phyloP scores from a whole-genome alignment of 2,329 filamentous ascomycete species.

The Pseudopithomyces maydicus region DNA sequence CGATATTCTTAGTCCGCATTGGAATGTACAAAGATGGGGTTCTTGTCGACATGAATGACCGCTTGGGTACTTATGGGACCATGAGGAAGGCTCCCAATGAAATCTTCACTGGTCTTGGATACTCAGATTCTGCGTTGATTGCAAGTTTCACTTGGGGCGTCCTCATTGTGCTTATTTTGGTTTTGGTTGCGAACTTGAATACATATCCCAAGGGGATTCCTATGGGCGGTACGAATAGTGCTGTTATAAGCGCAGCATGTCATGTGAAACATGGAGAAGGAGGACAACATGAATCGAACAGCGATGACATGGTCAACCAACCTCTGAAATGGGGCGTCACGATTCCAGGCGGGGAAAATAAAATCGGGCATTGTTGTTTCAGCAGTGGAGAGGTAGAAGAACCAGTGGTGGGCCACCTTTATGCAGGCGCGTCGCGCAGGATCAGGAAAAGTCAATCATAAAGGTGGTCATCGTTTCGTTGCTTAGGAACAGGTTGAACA shows the following conservation, averaged over 20 bases:
- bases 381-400: not conserved
- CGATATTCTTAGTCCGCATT: conserved; percentile 18
- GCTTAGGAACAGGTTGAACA: too few relatives aligned
- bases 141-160: not conserved
- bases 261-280: conserved; percentile 9
- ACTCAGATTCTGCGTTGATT: not conserved
- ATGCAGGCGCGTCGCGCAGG: not conserved
- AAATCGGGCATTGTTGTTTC: conserved; percentile 12
- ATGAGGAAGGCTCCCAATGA: not conserved
- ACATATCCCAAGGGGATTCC: conserved; percentile 79
- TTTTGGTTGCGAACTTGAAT: conserved; percentile 53
- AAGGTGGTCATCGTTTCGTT: not conserved
- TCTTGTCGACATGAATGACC: not conserved
- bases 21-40: conserved; percentile 14
- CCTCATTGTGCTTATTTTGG: conserved; percentile 1
- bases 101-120: not conserved
- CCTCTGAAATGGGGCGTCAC: conserved; percentile 13
- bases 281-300: not conserved
- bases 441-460: not conserved
- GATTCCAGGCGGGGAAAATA: not conserved
- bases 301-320: not conserved
- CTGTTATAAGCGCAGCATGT: conserved; percentile 23
- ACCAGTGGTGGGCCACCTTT: not conserved
- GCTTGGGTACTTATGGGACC: not conserved
- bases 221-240: conserved; percentile 74